phyloP scores from a whole-genome alignment of 108 stramenopile species.

The Nitzschia inconspicua region DNA sequence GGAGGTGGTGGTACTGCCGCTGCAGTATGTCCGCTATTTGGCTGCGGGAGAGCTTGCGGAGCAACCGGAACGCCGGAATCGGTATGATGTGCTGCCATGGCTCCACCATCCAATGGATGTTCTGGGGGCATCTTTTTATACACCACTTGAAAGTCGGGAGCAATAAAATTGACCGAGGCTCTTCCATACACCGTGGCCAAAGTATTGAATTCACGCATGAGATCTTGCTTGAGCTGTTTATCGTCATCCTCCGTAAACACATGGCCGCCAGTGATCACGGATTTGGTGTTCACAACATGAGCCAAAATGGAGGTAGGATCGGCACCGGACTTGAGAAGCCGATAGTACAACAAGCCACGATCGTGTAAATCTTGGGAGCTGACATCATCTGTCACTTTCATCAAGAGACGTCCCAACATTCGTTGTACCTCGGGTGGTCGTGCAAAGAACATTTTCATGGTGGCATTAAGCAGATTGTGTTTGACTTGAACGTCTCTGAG shows the following conservation, averaged over 20 bases:
- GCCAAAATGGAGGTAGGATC: constrained; percentile 74
- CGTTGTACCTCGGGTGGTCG: constrained; percentile 96
- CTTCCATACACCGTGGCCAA: constrained; percentile 93
- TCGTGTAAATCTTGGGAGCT: constrained; percentile 95
- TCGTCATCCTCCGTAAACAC: constrained; percentile 82
- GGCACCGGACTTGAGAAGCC: constrained; percentile 76
- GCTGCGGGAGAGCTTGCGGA: constrained; percentile 22
- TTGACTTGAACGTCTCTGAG: constrained; percentile 70
- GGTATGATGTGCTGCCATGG: neutral
- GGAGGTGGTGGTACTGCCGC: constrained; percentile 3
- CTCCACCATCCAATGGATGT: constrained; percentile 54
- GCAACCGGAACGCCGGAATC: constrained; percentile 24
- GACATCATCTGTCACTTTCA: constrained; percentile 88
- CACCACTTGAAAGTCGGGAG: constrained; percentile 72
- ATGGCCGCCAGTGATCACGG: constrained; percentile 20
- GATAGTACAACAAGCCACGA: constrained; percentile 96
- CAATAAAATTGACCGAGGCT: constrained; percentile 87
- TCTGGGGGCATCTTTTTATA: constrained; percentile 73
- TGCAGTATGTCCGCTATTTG: constrained; percentile 11
- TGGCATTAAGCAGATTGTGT: constrained; percentile 86
- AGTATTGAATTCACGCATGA: constrained; percentile 95
- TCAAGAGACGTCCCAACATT: constrained; percentile 94
- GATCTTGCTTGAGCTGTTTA: constrained; percentile 56
- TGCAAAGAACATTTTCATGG: constrained; percentile 94
- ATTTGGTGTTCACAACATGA: constrained; percentile 56